Base-by-base conservation (phyloP, 2,329 filamentous ascomycete species). In the Fusarium albidum region DNA sequence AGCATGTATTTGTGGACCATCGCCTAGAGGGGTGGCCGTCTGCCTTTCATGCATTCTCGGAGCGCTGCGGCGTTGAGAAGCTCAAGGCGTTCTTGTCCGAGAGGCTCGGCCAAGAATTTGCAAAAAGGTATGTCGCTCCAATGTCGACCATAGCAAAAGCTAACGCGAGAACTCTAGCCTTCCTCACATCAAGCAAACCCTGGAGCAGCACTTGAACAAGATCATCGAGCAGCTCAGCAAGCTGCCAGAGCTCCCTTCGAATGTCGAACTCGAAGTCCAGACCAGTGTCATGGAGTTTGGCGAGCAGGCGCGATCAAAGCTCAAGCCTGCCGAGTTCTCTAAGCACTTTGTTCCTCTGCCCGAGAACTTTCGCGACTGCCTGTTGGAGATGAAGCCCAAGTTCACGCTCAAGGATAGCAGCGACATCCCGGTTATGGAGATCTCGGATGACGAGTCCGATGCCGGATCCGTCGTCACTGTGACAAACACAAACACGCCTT, bases 191-290 rank as follows among this genome's bases (percentile, higher is more conserved):
- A 73, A 83, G 53, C 71, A 74, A 1, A 86, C 86, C 40, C 75
- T 84, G 0, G 73, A 80, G 5, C 60, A 64, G 0, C 76, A 82
- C 6, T 78, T 89, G 0, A 56, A 71, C 0, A 68, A 77, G 0
- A 83, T 92, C 3, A 76, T 84, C 2, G 62, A 66, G 0, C 75
- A 88, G 49, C 77, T 96, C 0, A 59, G 69, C 1, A 73, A 72
- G 0, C 79, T 93, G 0, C 90, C 90, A 0, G 87, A 91, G 31
- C 81, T 90, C 0, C 88, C 89, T 0, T 72, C 77, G 0, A 90
- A 92, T 35, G 82, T 92, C 0, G 81, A 86, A n/a, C 76, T 86
- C 0, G 83, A 86, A 9, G 80, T 96, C 0, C 80, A 81, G 15
- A 80, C 81, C 3, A 82, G 84, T 10, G 69, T 94, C 0, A 75